Evolutionary conservation across 805 yeast genomes (phyloP), one percentile per base, ranked within the genome.

Genomic region (Spathaspora passalidarum): DNA sequence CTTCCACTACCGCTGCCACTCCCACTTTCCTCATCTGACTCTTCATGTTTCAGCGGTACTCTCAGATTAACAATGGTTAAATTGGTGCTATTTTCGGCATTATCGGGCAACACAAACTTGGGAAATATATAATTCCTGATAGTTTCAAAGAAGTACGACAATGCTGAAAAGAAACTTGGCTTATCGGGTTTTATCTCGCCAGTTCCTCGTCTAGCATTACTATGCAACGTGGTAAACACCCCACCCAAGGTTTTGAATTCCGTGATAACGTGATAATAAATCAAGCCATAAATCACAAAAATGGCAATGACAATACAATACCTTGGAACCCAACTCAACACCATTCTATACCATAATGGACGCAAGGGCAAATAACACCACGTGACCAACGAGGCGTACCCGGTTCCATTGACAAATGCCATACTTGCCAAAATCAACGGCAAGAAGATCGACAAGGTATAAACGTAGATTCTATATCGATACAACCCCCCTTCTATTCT

Each of bases 271-370:
- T 85, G 87, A 49, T 79, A 65, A 62, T 90, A 90, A 43, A 90
- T 83, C 32, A 84, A 72, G 42, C 79, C 68, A 62, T 90, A 90
- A 39, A 88, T 79, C 3, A 73, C 61, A 29, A 87, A 56, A 51
- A 91, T 86, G 20, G 76, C 57, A 8, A 86, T 59, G 48, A 86
- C 76, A 45, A 90, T 78, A 47, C 79, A 63, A 59, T 81, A 89
- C 42, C 97, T 73, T 10, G 95, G 90, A 1, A 81, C 82, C 96
- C 96, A 91, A 52, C 89, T 79, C 42, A 90, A 66, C 1, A 72
- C 89, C 34, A 85, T 59, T 47, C 88, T 70, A 60, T 81, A 84
- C 94, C 94, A 89, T 6, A 74, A 59, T 0, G 95, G 95, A 1
- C 66, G 50, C 37, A 80, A 79, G 0, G 96, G 90, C 46, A 90